Evolutionary conservation across 106 monocot genomes (phyloP), one percentile per base, ranked within the genome.

Genomic region (Iris macrosiphon): DNA sequence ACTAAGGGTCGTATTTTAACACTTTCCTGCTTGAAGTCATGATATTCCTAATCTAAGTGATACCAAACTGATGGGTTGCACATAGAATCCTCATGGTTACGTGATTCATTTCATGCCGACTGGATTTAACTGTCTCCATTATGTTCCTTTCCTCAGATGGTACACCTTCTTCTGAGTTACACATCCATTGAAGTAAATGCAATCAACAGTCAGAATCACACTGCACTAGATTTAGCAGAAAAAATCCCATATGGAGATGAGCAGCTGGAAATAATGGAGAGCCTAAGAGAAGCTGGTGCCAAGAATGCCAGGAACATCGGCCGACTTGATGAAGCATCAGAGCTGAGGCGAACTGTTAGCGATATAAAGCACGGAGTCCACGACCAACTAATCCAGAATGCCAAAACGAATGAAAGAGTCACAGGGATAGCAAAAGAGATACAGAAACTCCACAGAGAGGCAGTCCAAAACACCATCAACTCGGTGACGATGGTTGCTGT

Each of bases 401-500:
- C 66, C 20, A 79, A 89, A 41, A 96, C 95, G 9, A 79, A 83
- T 59, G 82, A 74, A 63, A 52, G 85, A 25, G 85, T 96, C 49
- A 61, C 81, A 0, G 85, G 82, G 7, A 96, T 96, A 0, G 79
- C 82, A 19, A 96, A 96, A 59, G 95, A 96, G 31, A 50, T 96
- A 22, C 69, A 52, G 15, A 96, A 96, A 41, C 77, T 96, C 8
- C 95, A 96, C 58, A 61, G 95, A 69, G 95, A 96, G 67, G 95
- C 95, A 19, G 82, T 96, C 26, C 85, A 83, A 58, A 96, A 86
- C 44, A 96, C 95, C 40, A 96, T 96, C 48, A 96, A 96, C 59
- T 96, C 95, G 9, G 89, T 96, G 11, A 96, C 95, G 1, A 7
- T 96, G 27, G 95, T 96, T 15, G 95, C 95, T 32, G 82, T 85